A percentile compares a stretch with the other conserved stretches of the same genome.
phyloP scores from a whole-genome alignment of 306 rosid species.

The Lotus japonicus region DNA sequence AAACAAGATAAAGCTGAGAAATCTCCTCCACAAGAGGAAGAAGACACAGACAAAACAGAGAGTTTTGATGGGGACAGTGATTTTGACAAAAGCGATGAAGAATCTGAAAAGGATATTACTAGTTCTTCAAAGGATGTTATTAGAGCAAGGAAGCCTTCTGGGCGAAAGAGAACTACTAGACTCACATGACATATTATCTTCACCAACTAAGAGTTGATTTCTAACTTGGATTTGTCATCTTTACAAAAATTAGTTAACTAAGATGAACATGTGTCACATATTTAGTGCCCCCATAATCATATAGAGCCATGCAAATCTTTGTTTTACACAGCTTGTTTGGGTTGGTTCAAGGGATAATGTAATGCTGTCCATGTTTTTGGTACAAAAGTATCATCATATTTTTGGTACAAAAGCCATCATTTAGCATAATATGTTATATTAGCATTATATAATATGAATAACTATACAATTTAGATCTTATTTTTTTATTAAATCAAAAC shows the following conservation, averaged over 20 bases:
- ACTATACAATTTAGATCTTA: too few species aligned
- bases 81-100: constrained; percentile 33
- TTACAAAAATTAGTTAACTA: not conserved
- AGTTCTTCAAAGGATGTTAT: constrained; percentile 41
- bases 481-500: too few species aligned
- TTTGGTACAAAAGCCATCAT: too few species aligned
- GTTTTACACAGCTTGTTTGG: too few species aligned
- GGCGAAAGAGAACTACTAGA: constrained; percentile 35
- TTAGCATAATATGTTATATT: too few species aligned
- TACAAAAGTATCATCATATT: too few species aligned
- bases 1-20: constrained; percentile 35
- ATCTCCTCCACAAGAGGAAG: constrained; percentile 49
- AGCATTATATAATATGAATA: too few species aligned
- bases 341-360: too few species aligned
- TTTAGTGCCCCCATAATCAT: not conserved
- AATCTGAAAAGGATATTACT: constrained; percentile 17
- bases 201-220: not conserved
- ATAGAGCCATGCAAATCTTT: not conserved
- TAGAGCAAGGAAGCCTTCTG: constrained; percentile 26
- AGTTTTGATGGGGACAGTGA: constrained; percentile 56
- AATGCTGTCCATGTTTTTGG: too few species aligned
- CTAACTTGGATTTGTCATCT: not conserved
- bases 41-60: constrained; percentile 68
- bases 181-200: constrained; percentile 23
- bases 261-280: not conserved